These are phyloP conservation scores for Rhynchosporium graminicola DNA, from an alignment of 2,329 filamentous ascomycete species.

Conservation along the genomic window DNA sequence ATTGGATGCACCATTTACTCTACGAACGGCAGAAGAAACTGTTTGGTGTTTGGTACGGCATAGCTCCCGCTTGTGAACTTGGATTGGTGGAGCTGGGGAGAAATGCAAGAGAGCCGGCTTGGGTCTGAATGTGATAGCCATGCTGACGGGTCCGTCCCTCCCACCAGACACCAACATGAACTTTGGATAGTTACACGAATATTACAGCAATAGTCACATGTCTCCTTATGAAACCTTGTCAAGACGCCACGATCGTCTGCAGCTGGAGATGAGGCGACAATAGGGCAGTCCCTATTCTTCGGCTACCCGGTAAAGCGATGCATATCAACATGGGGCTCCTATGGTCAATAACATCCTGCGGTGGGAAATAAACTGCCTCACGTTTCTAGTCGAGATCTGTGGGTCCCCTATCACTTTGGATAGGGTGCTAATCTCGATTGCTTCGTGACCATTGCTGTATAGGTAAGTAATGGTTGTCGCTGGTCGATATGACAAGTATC, in stretches of 20 bases:
- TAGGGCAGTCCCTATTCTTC: slow-evolving; percentile 1
- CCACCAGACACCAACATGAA: slow-evolving; percentile 15
- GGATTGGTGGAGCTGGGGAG: slow-evolving; percentile 8
- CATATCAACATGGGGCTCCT: slow-evolving; percentile 6
- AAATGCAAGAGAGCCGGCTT: not conserved
- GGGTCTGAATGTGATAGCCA: slow-evolving; percentile 19
- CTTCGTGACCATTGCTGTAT: not conserved
- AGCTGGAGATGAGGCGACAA: not conserved
- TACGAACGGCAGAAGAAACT: not conserved
- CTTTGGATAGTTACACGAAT: slow-evolving; percentile 15
- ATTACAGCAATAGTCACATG: slow-evolving; percentile 17
- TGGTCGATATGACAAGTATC: too few species aligned
- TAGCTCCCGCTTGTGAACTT: slow-evolving; percentile 9
- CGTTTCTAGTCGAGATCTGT: not conserved
- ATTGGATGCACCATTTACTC: slow-evolving; percentile 9
- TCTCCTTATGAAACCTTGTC: slow-evolving; percentile 10
- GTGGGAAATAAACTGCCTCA: slow-evolving; percentile 6
- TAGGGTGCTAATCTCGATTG: not conserved
- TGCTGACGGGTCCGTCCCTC: slow-evolving; percentile 20
- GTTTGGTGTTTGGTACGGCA: not conserved
- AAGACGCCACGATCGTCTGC: slow-evolving; percentile 16
- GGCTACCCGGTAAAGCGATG: slow-evolving; percentile 14
- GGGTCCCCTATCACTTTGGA: not conserved
- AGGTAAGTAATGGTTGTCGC: not conserved
- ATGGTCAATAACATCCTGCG: slow-evolving; percentile 14